phyloP scores from a whole-genome alignment of 805 yeast species.

The Suhomyces tanzawaensis region DNA sequence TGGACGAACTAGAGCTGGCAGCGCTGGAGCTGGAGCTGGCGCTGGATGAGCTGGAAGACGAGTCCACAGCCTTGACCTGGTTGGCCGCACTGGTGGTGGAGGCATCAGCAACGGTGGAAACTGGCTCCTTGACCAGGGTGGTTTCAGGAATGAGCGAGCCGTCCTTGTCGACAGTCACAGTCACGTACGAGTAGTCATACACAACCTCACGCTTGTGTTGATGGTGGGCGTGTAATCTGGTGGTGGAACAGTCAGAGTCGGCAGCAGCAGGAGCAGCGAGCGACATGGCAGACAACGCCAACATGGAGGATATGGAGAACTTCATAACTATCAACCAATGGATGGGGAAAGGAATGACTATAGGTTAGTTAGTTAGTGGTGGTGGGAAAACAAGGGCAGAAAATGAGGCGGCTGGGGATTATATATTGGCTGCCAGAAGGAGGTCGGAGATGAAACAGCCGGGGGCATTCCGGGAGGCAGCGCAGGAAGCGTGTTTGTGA shows the following conservation, averaged over 20 bases:
- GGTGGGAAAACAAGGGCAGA: too few species aligned
- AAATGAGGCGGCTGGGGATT: too few species aligned
- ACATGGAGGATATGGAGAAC: constrained; percentile 17
- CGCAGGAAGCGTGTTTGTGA: too few species aligned
- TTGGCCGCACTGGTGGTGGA: constrained; percentile 16
- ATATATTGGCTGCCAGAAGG: too few species aligned
- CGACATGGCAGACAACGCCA: constrained; percentile 20
- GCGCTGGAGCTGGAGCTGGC: constrained; percentile 16
- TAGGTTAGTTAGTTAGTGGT: constrained; percentile 16
- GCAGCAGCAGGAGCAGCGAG: constrained; percentile 23
- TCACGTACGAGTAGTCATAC: constrained; percentile 45
- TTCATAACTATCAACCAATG: constrained; percentile 13
- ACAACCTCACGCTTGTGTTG: constrained; percentile 60
- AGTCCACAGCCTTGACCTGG: constrained; percentile 8
- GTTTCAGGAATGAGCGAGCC: constrained; percentile 36
- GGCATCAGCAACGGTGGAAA: constrained; percentile 13
- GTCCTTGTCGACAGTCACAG: constrained; percentile 43
- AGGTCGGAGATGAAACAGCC: too few species aligned
- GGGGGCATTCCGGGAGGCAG: too few species aligned
- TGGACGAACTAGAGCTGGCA: constrained; percentile 2
- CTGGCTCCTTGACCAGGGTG: constrained; percentile 8
- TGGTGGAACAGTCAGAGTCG: constrained; percentile 38
- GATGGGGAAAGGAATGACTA: constrained; percentile 15
- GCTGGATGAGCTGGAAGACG: constrained; percentile 19
- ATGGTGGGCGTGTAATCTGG: constrained; percentile 56